phyloP scores from a whole-genome alignment of 768 basidiomycete species.

The Pholiota molesta region DNA sequence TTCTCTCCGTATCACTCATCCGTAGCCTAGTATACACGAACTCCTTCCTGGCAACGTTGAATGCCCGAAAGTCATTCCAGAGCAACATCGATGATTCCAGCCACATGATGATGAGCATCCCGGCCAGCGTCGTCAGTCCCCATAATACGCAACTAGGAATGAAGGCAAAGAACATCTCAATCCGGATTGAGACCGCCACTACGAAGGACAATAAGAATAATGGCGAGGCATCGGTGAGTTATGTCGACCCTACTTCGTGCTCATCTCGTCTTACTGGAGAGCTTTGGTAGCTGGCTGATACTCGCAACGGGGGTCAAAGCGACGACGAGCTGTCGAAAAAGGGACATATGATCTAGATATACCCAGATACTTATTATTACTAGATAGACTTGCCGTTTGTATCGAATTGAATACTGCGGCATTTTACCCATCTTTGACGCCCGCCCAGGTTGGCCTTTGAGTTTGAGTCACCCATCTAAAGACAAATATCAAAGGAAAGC shows the following conservation, averaged over 20 bases:
- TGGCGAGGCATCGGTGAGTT: background rate
- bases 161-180: conserved; percentile 33
- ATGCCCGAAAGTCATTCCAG: conserved; percentile 44
- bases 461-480: too few relatives aligned
- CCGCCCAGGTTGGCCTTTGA: too few relatives aligned
- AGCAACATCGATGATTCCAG: conserved; percentile 30
- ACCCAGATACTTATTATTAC: background rate
- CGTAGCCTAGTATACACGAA: conserved; percentile 47
- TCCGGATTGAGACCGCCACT: conserved; percentile 36
- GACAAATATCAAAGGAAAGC: too few relatives aligned
- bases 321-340: conserved; percentile 2
- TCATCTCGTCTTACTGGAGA: background rate
- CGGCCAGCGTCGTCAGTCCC: conserved; percentile 27
- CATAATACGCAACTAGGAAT: conserved; percentile 6
- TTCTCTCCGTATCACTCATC: background rate
- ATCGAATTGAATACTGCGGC: too few relatives aligned
- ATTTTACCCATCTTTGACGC: too few relatives aligned
- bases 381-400: background rate
- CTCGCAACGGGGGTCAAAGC: background rate
- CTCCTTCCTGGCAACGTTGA: conserved; percentile 54
- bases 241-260: background rate
- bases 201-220: conserved; percentile 13
- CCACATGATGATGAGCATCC: conserved; percentile 37
- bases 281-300: background rate
- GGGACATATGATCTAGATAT: background rate